Evolutionary conservation across 2,329 filamentous ascomycete species (phyloP).

Genomic region (Endothia cerciana): DNA sequence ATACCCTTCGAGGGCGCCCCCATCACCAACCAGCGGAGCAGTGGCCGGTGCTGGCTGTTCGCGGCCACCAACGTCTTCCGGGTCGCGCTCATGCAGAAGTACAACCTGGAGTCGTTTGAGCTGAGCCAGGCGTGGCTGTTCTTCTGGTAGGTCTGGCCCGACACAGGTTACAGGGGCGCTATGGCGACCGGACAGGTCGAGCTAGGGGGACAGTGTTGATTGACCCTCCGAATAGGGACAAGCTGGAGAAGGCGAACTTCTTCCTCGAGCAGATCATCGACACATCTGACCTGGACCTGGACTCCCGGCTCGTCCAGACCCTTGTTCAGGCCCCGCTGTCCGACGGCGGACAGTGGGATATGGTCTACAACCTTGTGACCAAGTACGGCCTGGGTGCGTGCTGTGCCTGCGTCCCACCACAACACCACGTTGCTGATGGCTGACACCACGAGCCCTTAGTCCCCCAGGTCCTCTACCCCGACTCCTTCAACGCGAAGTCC

Average conservation of each 20-base stretch:
- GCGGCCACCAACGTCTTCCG: constrained; percentile 91
- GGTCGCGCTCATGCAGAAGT: constrained; percentile 83
- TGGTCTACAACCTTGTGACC: constrained; percentile 82
- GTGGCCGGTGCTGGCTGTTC: constrained; percentile 90
- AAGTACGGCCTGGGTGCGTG: constrained; percentile 74
- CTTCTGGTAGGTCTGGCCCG: constrained; percentile 62
- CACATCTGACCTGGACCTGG: constrained; percentile 71
- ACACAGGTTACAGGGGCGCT: no score
- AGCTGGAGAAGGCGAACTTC: constrained; percentile 88
- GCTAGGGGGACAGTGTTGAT: background rate
- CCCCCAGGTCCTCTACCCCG: constrained; percentile 79
- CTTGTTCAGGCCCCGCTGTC: constrained; percentile 70
- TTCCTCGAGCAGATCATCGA: constrained; percentile 85
- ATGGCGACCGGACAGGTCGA: no score
- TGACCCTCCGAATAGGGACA: constrained; percentile 55
- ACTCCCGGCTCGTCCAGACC: constrained; percentile 72
- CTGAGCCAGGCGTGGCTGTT: constrained; percentile 88
- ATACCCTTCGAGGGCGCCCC: constrained; percentile 82
- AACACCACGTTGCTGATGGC: background rate
- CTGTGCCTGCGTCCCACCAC: no score
- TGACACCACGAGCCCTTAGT: constrained; percentile 44
- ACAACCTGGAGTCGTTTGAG: constrained; percentile 78
- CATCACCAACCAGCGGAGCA: constrained; percentile 81
- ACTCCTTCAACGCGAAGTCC: constrained; percentile 77
- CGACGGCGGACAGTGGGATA: constrained; percentile 91